Base-by-base conservation (phyloP, 164 flowering plant genomes). In the Vitis rotundifolia region DNA sequence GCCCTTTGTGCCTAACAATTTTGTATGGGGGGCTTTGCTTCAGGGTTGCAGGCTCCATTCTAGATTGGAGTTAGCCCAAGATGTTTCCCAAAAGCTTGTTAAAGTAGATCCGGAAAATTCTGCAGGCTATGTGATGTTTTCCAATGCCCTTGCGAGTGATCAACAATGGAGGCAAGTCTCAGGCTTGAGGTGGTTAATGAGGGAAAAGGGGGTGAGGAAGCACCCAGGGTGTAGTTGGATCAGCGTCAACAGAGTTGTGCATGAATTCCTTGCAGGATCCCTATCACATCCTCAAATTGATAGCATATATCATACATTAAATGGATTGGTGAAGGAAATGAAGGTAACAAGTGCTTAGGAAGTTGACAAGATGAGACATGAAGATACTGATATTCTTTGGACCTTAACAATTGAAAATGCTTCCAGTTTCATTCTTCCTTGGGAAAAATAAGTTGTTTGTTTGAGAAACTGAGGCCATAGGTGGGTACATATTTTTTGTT, bases 11-110 rank as follows among this genome's bases (percentile, higher is more conserved):
- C 89, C 90, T 47, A 87, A 86, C 74, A 72, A 71, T 74, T 79
- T 76, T 58, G 84, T 88, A 1, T 90, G 89, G 91, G 91, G 93
- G 51, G 85, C 93, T 66, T 70, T 90, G 69, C 93, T 88, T 69
- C 75, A 77, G 2, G 92, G 91, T 29, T 89, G 90, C 68, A 31
- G 82, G 59, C 82, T 85, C 74, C 88, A 90, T 51, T 75, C 81
- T 3, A 78, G 77, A 70, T 22, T 63, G 44, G 83, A 87, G 51
- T 37, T 84, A 69, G 88, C 85, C 11, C 75, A 52, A 59, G 61
- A 77, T 59, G 66, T 85, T 68, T 86, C 88, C 11, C 64, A 56
- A 64, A 81, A 59, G 65, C 83, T 88, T 49, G 84, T 85, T 50
- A 67, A 71, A 44, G 78, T 75, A 10, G 89, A 87, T 59, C 92